Evolutionary conservation across 805 yeast species (phyloP), one percentile per base, ranked within the genome.

Genomic region (Hermanozyma aechmeae): DNA sequence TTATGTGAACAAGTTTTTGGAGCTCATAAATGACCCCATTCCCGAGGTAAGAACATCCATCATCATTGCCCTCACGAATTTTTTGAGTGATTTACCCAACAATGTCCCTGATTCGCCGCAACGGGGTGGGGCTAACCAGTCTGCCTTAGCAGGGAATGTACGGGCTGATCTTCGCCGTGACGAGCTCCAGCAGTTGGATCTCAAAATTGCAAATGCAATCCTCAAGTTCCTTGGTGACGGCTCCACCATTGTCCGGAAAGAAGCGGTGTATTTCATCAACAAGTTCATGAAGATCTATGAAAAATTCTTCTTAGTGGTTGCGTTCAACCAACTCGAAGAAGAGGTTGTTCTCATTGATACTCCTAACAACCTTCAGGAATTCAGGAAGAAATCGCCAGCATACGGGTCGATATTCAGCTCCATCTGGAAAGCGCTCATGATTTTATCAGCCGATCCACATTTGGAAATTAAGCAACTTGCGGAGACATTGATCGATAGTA

Each of bases 41-140:
- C 96, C 97, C 0, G 98, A 92, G 51, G 95, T 92, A 1, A 65
- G 97, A 32, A 80, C 96, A 0, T 83, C 96, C 0, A 73, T 84
- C 4, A 58, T 92, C 9, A 59, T 76, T 19, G 81, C 95, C 0
- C 58, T 89, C 27, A 73, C 85, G 4, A 71, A 76, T 22, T 84
- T 77, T 45, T 53, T 81, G 20, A 73, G 78, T 4, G 46, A 38
- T 13, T 39, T 30, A 39, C 35, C 23, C 50, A 56, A 17, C n/a
- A 28, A 31, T 26, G n/a, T n/a, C n/a, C n/a, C n/a, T n/a, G 26
- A 26, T 15, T 23, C 39, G 4, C 28, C 31, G 13, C 31, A 34
- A 13, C 25, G 36, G 16, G n/a, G n/a, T n/a, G n/a, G n/a, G n/a
- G n/a, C n/a, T n/a, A 15, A 20, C 31, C 3, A 33, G 27, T 16